Base-by-base conservation (phyloP, 2,329 filamentous ascomycete genomes). In the Cytospora paraplurivora region DNA sequence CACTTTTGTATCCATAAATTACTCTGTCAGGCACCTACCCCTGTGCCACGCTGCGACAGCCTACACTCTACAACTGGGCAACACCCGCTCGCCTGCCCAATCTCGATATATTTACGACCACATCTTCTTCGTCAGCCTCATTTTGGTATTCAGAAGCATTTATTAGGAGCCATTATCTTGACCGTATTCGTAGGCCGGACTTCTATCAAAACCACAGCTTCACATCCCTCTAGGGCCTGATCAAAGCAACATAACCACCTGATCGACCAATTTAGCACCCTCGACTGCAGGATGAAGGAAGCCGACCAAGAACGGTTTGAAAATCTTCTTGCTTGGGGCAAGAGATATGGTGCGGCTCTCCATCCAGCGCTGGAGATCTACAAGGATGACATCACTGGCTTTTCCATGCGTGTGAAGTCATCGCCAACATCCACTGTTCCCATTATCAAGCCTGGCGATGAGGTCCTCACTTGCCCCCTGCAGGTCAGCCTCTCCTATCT, bases 401-500 rank as follows among this genome's bases (percentile, higher is more conserved):
- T 82, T 47, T 87, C 84, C 1, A 81, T 88, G 67, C 79, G 82
- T 38, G 81, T 84, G 67, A 79, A 74, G 54, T 32, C 51, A 4
- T 47, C 51, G 12, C 38, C 10, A 6, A 19, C 38, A 33, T 58
- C 38, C 2, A 19, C 33, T 15, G 35, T 15, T 3, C 4, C n/a
- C 21, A 12, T 5, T 1, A 66, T 81, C 41, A 62, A 69, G 2
- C 67, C 75, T 1, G 76, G 74, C 21, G 81, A 81, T 37, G 71
- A 74, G 33, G 76, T 87, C 49, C 82, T 86, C 66, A 76, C 74
- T 37, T 82, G 86, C 49, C 82, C 85, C 13, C 73, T 82, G n/a
- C 67, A 72, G 4, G 78, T 82, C 13, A 82, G 82, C 0, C 78
- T 89, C 7, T 88, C 86, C 0, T 88, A 82, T 70, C 75, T 88